Percentiles rank a stretch among this genome's conserved stretches.
These are phyloP conservation scores for Daldinia bambusicola DNA, from an alignment of 495 filamentous ascomycete species.

Conservation along the genomic window DNA sequence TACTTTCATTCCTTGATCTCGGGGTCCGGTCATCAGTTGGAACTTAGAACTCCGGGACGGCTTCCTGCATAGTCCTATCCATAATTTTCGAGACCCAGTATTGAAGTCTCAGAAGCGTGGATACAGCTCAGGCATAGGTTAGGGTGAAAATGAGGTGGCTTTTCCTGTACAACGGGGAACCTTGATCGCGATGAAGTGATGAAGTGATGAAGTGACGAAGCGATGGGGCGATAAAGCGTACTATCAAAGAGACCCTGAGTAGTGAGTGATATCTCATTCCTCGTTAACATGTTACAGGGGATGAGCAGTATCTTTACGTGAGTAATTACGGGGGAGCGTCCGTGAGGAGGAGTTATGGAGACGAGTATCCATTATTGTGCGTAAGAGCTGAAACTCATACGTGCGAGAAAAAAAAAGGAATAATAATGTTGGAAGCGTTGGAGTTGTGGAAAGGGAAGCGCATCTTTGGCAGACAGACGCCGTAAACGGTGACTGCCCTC, in stretches of 20 bases:
- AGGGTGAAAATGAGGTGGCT: conserved; percentile 41
- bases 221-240: background rate
- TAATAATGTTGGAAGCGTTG: background rate
- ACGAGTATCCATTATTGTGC: background rate
- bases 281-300: conserved; percentile 41
- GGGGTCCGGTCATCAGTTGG: conserved; percentile 34
- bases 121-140: conserved; percentile 34
- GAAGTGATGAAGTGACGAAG: background rate
- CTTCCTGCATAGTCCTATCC: conserved; percentile 42
- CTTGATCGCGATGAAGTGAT: conserved; percentile 25
- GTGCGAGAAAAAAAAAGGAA: conserved; percentile 9
- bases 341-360: conserved; percentile 21
- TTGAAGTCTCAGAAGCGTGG: conserved; percentile 39
- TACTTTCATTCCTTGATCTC: conserved; percentile 30
- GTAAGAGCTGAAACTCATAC: conserved; percentile 1
- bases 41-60: conserved; percentile 43
- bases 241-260: conserved; percentile 17
- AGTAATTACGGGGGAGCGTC: conserved; percentile 31
- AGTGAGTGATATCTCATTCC: conserved; percentile 8
- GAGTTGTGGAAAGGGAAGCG: conserved; percentile 18
- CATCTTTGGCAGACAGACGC: conserved; percentile 14
- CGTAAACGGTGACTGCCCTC: conserved; percentile 2
- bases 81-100: conserved; percentile 45
- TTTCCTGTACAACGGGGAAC: conserved; percentile 33
- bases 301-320: conserved; percentile 7